Evolutionary conservation across 345 rosid genomes (phyloP), one percentile per base, ranked within the genome.

Genomic region (Dimocarpus longan): DNA sequence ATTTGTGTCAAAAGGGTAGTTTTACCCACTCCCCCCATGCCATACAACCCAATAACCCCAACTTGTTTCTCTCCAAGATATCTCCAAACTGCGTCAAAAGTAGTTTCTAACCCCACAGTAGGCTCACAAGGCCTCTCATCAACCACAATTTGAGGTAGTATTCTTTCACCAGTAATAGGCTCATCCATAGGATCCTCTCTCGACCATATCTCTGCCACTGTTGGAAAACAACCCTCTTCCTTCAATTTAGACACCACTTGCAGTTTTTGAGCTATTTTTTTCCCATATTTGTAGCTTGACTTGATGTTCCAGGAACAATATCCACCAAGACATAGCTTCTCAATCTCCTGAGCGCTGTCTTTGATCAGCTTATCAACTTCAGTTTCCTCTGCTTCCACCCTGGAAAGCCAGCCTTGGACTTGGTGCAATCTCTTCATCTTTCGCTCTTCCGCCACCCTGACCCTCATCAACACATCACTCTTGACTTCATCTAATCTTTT

Each of bases 1-100:
- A 70, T 59, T 44, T 70, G 68, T 3, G 67, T 70, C 16, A 78
- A 50, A 11, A 78, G 76, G 40, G 76, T 78, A 4, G 80, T 78
- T 60, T 71, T 78, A 0, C 79, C 79, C 12, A 77, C 79, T 16
- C 79, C 79, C 11, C 79, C 79, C 73, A 77, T 67, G 13, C 80
- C 80, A 21, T 68, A 70, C 5, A 78, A 8, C 32, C 80, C 76
- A 42, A 74, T 12, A 59, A 59, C 40, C 15, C 77, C 77, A 21
- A 10, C 11, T 10, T 65, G 0, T 5, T 24, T 21, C 5, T 64
- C 78, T 32, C 8, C 68, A 32, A 75, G 62, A 59, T 59, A 75
- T 44, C 13, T 75, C 78, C 70, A 75, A 46, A 75, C 78, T 4
- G 11, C 1, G 37, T 60, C 56, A 43, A 74, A 74, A 22, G 22